Evolutionary conservation across 345 rosid genomes (phyloP).

Genomic region (Fremontodendron californicum): DNA sequence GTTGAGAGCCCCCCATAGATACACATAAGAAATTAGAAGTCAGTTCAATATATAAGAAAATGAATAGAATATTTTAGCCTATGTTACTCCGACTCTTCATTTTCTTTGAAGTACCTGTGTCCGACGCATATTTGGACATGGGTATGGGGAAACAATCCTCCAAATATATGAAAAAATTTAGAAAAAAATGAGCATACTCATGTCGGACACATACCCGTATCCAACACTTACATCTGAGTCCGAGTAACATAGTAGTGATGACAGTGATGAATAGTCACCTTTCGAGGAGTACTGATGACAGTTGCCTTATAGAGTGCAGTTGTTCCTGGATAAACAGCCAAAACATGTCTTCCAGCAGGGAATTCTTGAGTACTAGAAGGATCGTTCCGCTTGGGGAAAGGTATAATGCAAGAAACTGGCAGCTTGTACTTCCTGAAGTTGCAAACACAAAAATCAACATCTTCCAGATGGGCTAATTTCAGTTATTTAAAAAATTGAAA

Average conservation of each 20-base stretch:
- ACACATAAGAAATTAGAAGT: conserved; percentile 26
- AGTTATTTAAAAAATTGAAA: not conserved
- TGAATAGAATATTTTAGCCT: conserved; percentile 2
- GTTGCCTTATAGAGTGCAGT: conserved; percentile 97
- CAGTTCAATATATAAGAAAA: conserved; percentile 23
- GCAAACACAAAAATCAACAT: conserved; percentile 11
- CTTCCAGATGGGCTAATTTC: not conserved
- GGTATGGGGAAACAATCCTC: too few species aligned
- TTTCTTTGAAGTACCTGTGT: too few species aligned
- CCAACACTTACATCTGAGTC: too few species aligned
- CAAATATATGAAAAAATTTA: not conserved
- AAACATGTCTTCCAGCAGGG: conserved; percentile 64
- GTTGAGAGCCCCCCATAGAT: conserved; percentile 14
- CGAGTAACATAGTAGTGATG: too few species aligned
- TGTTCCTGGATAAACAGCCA: conserved; percentile 99
- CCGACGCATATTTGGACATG: too few species aligned
- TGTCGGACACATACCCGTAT: too few species aligned
- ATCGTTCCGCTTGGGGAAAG: conserved; percentile 81
- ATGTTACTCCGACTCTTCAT: too few species aligned
- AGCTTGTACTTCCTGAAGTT: conserved; percentile 78
- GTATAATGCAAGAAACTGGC: conserved; percentile 66
- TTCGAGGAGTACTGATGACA: conserved; percentile 68
- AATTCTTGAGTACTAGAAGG: conserved; percentile 58
- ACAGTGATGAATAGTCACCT: conserved; percentile 35
- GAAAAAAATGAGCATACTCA: too few species aligned